Evolutionary conservation across 495 filamentous ascomycete genomes (phyloP), one percentile per base, ranked within the genome.

Genomic region (Clohesyomyces aquaticus): DNA sequence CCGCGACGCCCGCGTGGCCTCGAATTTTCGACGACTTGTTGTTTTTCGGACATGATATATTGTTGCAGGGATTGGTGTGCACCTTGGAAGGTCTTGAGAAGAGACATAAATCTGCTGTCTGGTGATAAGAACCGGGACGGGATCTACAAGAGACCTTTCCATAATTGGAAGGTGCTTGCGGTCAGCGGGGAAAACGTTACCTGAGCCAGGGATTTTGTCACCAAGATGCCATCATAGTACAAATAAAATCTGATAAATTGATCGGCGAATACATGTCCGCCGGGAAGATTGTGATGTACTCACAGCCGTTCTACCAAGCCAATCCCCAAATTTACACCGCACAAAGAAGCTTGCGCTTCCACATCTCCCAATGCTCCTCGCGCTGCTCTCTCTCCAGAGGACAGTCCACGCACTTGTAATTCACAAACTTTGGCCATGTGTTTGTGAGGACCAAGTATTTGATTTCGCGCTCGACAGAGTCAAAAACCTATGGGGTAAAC

Each of bases 401-500:
- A 23, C 14, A 23, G 21, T 42, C 54, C 27, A 62, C 43, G 29
- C 58, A 60, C 19, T 56, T 61, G n/a, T n/a, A 52, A 71, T 68
- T 71, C 12, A 87, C 79, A 43, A 85, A 87, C 72, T 86, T 87
- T 23, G 83, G 83, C 86, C 86, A 90, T 10, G 87, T 89, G 69
- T 88, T 88, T 4, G 83, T 86, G 59, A 87, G 79, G 1, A 90
- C 86, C 19, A 89, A 77, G 64, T 87, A 86, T 75, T 87, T 88
- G 76, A 88, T 83, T 55, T 81, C 83, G 38, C 76, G 70, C 71
- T 87, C 80, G 0, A 86, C 85, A 0, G 71, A 76, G 52, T 87
- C 83, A 51, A 90, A 89, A 22, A 88, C 77, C 2, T 48, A 65
- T 1, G 74, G 72, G 29, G 79, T 76, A 50, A 89, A 88, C 0